phyloP scores from a whole-genome alignment of 495 filamentous ascomycete species.

The Xylaria grammica region DNA sequence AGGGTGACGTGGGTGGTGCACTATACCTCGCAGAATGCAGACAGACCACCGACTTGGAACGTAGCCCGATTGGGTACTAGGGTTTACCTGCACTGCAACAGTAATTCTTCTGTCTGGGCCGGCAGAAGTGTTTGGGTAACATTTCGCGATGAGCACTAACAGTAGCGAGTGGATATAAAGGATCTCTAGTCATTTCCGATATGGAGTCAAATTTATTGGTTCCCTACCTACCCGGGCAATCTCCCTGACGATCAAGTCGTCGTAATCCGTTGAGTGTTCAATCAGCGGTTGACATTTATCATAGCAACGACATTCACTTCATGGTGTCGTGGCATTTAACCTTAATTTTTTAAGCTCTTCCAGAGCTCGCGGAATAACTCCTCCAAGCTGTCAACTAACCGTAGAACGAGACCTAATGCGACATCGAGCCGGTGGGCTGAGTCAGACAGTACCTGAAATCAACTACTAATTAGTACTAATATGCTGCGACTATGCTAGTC shows the following conservation, averaged over 20 bases:
- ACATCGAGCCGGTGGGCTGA: no score
- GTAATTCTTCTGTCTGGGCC: conserved; percentile 13
- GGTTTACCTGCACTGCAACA: not conserved
- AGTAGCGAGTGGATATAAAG: conserved; percentile 9
- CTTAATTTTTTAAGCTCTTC: no score
- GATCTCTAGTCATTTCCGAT: conserved; percentile 14
- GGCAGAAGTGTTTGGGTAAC: not conserved
- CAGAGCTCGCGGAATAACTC: no score
- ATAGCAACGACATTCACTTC: no score
- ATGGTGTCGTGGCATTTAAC: no score
- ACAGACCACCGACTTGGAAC: not conserved
- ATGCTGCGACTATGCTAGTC: no score
- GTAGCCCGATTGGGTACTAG: not conserved
- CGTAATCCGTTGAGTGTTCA: not conserved
- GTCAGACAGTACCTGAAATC: no score
- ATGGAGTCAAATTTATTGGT: not conserved
- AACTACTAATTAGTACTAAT: no score
- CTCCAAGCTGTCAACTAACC: no score
- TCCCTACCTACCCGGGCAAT: not conserved
- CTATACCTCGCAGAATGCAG: conserved; percentile 1
- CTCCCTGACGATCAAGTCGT: conserved; percentile 12
- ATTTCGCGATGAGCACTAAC: not conserved
- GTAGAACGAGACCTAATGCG: no score
- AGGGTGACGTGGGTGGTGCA: no score
- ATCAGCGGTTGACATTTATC: no score